Base-by-base conservation (phyloP, 2,329 filamentous ascomycete species). In the Xylariaceae sp. region DNA sequence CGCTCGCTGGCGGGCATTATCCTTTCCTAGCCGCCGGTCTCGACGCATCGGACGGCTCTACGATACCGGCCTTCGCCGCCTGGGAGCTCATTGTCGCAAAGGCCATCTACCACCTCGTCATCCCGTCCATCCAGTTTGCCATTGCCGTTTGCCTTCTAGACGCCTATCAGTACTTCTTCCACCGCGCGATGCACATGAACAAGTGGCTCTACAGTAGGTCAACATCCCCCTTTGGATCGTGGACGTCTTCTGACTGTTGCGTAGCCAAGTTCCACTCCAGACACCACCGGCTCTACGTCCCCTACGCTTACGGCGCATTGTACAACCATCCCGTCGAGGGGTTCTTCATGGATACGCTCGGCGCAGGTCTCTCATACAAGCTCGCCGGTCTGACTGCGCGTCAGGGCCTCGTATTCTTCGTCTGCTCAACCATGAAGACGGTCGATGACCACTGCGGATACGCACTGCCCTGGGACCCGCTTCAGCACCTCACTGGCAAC, bases 391-490 rank as follows among this genome's bases (percentile, higher is more conserved):
- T 96, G 83, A 87, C 78, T n/a, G 70, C 80, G 31, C 80, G 89
- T 34, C 86, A 94, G 59, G 83, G 80, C 49, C 89, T 94, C 67
- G 75, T 77, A 60, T 95, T 95, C 68, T 96, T 94, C 61, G 80
- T 81, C 32, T 74, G 78, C 58, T 90, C 84, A 19, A 93, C 86
- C 6, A 78, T 95, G 68, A 98, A 98, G 70, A 96, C 92, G 0
- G 87, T 96, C 17, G 89, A 95, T 53, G 92, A 98, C 56, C 92
- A 98, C 65, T 95, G 90, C 60, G 92, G 92, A 44, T 98, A 96
- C 56, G 72, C 78, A n/a, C 80, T 98, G 41, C 92, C 92, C 2
- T 96, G 83, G 77, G 92, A 98, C 58, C 90, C 90, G 2, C 68
- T 96, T 34, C 89, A 95, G 68, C 80, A 83, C 55, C 71, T 96